These are phyloP conservation scores for Camelina laxa DNA, from an alignment of 345 rosid genomes.

Conservation along the genomic window DNA sequence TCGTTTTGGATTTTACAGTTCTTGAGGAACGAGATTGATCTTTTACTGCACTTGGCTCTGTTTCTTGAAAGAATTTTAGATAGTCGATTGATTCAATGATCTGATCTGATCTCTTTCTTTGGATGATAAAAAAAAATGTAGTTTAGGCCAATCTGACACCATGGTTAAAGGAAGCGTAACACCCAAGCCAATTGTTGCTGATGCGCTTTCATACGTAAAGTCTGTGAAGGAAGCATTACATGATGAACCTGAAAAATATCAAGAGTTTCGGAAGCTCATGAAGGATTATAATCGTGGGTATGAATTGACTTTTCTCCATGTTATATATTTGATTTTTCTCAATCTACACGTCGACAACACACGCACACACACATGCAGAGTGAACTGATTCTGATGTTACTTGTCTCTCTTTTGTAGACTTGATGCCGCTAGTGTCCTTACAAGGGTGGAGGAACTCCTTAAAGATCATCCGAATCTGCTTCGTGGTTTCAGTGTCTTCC, in stretches of 20 bases:
- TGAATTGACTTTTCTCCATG: not conserved
- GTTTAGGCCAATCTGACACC: not conserved
- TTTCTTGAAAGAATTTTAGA: not conserved
- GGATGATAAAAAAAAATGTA: not conserved
- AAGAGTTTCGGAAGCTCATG: not conserved
- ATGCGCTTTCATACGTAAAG: not conserved
- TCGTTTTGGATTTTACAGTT: not conserved
- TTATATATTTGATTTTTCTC: not conserved
- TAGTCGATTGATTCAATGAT: not conserved
- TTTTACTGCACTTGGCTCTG: not conserved
- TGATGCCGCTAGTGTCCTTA: not conserved
- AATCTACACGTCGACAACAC: not conserved
- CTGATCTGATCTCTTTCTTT: not conserved
- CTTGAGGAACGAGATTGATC: not conserved
- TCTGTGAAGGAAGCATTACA: conserved; percentile 15
- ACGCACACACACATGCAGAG: not conserved
- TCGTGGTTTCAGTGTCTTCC: conserved; percentile 9
- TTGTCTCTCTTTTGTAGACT: conserved; percentile 7
- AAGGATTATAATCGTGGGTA: not conserved
- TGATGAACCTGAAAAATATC: conserved; percentile 19
- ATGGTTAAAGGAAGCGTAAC: conserved; percentile 6
- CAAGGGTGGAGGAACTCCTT: conserved; percentile 7
- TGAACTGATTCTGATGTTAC: conserved; percentile 2
- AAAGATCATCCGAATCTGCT: conserved; percentile 8
- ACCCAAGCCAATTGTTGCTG: not conserved